Evolutionary conservation across 2,329 filamentous ascomycete genomes (phyloP).

Genomic region (Allantophomopsis lycopodina): DNA sequence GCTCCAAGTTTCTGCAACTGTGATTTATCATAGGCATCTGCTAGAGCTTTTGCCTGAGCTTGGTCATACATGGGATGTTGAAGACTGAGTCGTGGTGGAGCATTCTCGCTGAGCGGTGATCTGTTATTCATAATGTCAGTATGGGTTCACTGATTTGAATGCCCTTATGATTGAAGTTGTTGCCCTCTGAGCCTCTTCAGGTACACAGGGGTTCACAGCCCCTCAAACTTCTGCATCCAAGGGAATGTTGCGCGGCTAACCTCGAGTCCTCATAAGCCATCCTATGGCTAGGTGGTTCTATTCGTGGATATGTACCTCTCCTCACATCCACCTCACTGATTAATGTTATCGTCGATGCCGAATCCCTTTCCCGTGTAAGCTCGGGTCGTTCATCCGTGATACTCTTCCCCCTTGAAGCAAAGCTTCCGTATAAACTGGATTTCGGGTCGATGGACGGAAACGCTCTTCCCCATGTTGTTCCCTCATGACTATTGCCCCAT

Average conservation of each 20-base stretch:
- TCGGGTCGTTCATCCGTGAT: slow-evolving; percentile 13
- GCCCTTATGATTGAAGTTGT: too few species aligned
- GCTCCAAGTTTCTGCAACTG: slow-evolving; percentile 17
- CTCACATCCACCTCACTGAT: slow-evolving; percentile 27
- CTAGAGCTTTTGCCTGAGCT: too few species aligned
- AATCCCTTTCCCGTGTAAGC: slow-evolving; percentile 20
- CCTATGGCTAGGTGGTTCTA: slow-evolving; percentile 7
- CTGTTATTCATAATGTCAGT: too few species aligned
- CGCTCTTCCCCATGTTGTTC: slow-evolving; percentile 27
- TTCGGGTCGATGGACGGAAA: slow-evolving; percentile 27
- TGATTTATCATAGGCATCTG: slow-evolving; percentile 19
- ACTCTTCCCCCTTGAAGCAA: slow-evolving; percentile 16
- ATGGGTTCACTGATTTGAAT: too few species aligned
- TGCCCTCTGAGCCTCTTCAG: too few species aligned
- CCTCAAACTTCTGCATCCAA: too few species aligned
- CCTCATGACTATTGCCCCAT: slow-evolving; percentile 40
- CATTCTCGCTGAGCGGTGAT: too few species aligned
- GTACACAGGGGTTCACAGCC: too few species aligned
- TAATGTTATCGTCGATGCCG: slow-evolving; percentile 26
- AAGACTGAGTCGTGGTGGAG: too few species aligned
- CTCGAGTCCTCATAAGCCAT: too few species aligned
- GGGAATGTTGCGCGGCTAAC: too few species aligned
- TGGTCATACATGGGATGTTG: too few species aligned
- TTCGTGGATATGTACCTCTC: slow-evolving; percentile 10
- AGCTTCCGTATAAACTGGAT: slow-evolving; percentile 34